Base-by-base conservation (phyloP, 2,329 filamentous ascomycete genomes). In the Colletotrichum horii region DNA sequence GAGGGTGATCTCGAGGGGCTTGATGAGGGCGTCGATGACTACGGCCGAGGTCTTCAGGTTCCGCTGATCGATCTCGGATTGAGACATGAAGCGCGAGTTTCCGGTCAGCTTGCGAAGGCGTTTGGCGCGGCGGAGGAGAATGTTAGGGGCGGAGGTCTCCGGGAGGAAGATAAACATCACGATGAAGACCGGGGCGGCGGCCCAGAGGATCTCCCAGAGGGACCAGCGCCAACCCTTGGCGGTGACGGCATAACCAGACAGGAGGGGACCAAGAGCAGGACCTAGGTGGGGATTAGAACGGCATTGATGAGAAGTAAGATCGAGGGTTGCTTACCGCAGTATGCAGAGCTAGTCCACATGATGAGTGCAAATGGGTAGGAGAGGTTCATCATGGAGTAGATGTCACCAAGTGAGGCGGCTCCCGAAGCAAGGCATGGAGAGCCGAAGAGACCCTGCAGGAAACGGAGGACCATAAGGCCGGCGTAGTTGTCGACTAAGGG, bases 371-470 rank as follows among this genome's bases (percentile, higher is more conserved):
- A 92, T 0, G 91, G 91, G 24, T 64, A 64, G 5, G 32, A 38
- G 0, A 93, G 82, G 22, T 89, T 85, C 78, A 90, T 84, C 22
- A 91, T 81, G 58, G 86, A 89, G 79, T 90, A 92, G 80, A 91
- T 88, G 77, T 91, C 89, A 65, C 85, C 85, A 0, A 90, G 83
- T 0, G 88, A 88, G 4, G 89, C 89, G 30, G 86, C 89, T 7
- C 88, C 89, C 1, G 89, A 93, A 0, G 93, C 92, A 9, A 95
- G 83, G 81, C 90, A 92, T 0, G 93, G 93, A 9, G 88, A 91
- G 11, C 92, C 92, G 78, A 93, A 92, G 86, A 94, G 92, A 3
- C 92, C 92, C 75, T 91, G 90, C 6, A 94, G 82, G 83, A 93
- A 93, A 2, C 92, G 88, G 4, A 93, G 85, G 4, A 93, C 90